phyloP scores from a whole-genome alignment of 1,284 basidiomycete species.

The Ustilago tritici region DNA sequence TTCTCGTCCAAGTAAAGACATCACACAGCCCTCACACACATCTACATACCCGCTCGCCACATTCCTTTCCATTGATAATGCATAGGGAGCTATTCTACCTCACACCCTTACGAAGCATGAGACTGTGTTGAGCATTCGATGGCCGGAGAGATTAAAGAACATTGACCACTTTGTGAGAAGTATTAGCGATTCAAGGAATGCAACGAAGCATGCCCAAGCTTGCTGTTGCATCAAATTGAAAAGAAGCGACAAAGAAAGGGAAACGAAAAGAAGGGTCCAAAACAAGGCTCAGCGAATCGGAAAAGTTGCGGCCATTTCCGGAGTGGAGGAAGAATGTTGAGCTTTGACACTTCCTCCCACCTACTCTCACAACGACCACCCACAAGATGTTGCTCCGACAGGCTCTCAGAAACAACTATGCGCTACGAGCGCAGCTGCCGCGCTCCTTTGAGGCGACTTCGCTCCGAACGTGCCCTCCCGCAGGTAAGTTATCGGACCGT shows the following conservation, averaged over 20 bases:
- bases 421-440: constrained; percentile 32
- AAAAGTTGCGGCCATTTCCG: constrained; percentile 27
- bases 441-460: constrained; percentile 28
- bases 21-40: constrained; percentile 3
- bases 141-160: no score
- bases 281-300: not conserved
- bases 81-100: constrained; percentile 13
- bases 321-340: constrained; percentile 33
- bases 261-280: constrained; percentile 7
- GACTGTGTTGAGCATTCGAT: no score
- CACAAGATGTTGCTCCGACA: constrained; percentile 37
- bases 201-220: no score
- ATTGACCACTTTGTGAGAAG: no score
- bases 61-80: constrained; percentile 1
- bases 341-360: not conserved
- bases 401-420: constrained; percentile 38
- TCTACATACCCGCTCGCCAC: constrained; percentile 24
- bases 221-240: not conserved
- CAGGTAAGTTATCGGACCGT: constrained; percentile 20
- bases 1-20: constrained; percentile 55
- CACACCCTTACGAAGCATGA: no score
- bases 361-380: not conserved
- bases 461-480: constrained; percentile 14
- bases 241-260: not conserved
- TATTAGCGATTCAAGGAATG: no score